Conservation (phyloP, 345 rosid genomes). For the Fremontodendron californicum region DNA sequence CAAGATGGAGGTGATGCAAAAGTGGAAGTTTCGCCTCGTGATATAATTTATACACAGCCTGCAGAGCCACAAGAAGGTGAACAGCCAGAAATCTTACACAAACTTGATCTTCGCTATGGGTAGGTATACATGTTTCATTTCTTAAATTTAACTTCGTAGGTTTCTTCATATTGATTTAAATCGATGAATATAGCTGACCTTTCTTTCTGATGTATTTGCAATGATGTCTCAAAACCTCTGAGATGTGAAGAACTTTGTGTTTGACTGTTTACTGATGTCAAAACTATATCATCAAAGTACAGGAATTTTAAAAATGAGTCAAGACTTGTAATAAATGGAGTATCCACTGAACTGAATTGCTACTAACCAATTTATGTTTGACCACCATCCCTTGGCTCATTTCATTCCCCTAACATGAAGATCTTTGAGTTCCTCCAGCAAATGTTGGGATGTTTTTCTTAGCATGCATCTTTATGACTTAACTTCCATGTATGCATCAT, state of each 20-base stretch:
- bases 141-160: not conserved
- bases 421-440: not conserved
- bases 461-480: not conserved
- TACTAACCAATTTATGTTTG: not conserved
- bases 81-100: conserved; percentile 73
- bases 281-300: not conserved
- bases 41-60: conserved; percentile 72
- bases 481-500: not conserved
- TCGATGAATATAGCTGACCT: not conserved
- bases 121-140: conserved; percentile 28
- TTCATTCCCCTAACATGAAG: not conserved
- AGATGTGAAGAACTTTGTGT: not conserved
- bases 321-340: not conserved
- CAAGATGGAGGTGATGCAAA: conserved; percentile 98
- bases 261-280: not conserved
- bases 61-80: conserved; percentile 72
- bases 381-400: not conserved
- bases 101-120: conserved; percentile 98
- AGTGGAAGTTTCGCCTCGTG: conserved; percentile 94
- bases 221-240: not conserved
- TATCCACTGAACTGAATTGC: not conserved
- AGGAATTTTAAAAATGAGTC: not conserved
- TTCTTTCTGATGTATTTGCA: conserved; percentile 1
- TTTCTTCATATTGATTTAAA: conserved; percentile 10
- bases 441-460: not conserved